A percentile compares a stretch with the other conserved stretches of the same genome.
These are phyloP conservation scores for Poa annua DNA, from an alignment of 176 grass and related monocot species.

Conservation along the genomic window DNA sequence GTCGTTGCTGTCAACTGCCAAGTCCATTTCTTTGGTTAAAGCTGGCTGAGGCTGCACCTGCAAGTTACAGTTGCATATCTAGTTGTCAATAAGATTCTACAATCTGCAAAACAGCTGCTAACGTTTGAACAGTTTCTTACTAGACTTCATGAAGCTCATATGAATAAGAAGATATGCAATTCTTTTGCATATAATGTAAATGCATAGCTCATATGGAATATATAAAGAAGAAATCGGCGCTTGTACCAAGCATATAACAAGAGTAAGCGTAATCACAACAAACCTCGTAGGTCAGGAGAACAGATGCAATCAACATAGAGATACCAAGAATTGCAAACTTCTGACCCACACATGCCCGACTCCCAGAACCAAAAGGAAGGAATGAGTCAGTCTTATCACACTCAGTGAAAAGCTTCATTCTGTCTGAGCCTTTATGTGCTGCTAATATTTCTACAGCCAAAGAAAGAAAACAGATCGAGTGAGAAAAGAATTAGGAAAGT, in stretches of 20 bases:
- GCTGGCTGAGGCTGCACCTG: constrained; percentile 67
- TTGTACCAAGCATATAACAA: not conserved
- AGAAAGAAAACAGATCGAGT: not conserved
- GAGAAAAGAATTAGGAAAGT: constrained; percentile 5
- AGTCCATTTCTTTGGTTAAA: constrained; percentile 40
- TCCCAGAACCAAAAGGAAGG: constrained; percentile 87
- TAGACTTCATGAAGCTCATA: not conserved
- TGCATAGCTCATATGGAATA: not conserved
- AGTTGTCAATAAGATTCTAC: not conserved
- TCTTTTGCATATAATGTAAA: not conserved
- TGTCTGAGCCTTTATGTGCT: constrained; percentile 37
- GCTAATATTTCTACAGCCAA: constrained; percentile 46
- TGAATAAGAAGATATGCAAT: not conserved
- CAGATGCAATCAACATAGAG: constrained; percentile 64
- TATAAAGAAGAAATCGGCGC: not conserved
- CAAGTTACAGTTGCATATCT: constrained; percentile 39
- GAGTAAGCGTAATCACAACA: constrained; percentile 19
- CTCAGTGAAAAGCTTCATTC: constrained; percentile 32
- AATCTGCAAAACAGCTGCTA: not conserved
- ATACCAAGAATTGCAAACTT: constrained; percentile 75
- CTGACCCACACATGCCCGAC: constrained; percentile 73
- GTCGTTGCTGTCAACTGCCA: constrained; percentile 33
- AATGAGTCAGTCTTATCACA: constrained; percentile 58
- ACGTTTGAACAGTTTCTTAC: not conserved
- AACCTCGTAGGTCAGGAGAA: constrained; percentile 80